Base-by-base conservation (phyloP, 2,329 filamentous ascomycete genomes). In the Nemania diffusa region DNA sequence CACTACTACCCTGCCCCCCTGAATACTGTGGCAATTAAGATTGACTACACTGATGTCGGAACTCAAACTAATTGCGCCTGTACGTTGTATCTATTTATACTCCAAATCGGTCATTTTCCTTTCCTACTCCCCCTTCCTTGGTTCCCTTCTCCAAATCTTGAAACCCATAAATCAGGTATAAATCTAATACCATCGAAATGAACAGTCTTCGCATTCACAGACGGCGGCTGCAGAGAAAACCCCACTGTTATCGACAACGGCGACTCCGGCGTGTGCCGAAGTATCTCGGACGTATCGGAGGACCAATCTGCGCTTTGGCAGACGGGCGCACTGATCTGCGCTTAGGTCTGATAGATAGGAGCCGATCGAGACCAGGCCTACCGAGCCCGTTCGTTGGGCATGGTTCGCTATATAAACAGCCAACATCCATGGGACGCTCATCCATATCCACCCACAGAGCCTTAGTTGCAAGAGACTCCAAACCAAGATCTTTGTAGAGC, bases 121-220 rank as follows among this genome's bases (percentile, higher is more conserved):
- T 62, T 56, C 52, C 42, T 48, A 37, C 27, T 53, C n/a, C 15
- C 48, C 48, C 40, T 32, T 22, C 17, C 29, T 40, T 42, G 29
- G 48, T 20, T 56, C 40, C 37, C 26, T 48, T 37, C 40, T 56
- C 51, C 5, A 34, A 62, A 29, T 56, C 27, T 56, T 50, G 37
- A 62, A 42, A n/a, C n/a, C n/a, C 27, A 44, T 22, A 63, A 57
- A 51, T 27, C 42, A 17, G 52, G n/a, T 63, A n/a, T 42, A 57
- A 37, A 53, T 64, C 62, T 59, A 64, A 64, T 48, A 52, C 22
- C 27, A 64, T 51, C 22, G 27, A 59, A 53, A 64, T 59, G 48
- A 64, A 64, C 55, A 64, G 62, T 64, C 56, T 53, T 52, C 48
- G 62, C 62, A 53, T 64, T 64, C 56, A 55, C 56, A 59, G 62